phyloP scores from a whole-genome alignment of 352 stramenopile species.

The Phytophthora brassicae region DNA sequence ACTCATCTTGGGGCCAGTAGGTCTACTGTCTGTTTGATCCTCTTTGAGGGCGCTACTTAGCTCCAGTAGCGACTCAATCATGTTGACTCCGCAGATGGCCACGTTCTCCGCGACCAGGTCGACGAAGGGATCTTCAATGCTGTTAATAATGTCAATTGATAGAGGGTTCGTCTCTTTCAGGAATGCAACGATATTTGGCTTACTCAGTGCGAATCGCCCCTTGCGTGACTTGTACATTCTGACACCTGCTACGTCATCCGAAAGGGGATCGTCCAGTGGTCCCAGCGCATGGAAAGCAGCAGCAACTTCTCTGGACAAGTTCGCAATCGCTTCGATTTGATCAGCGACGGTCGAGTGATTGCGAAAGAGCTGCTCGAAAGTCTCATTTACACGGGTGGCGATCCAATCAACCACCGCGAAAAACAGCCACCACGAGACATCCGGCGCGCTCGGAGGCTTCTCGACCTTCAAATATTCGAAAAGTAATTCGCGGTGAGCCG shows the following conservation, averaged over 20 bases:
- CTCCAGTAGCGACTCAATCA: constrained; percentile 48
- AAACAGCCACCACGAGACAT: constrained; percentile 62
- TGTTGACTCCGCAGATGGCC: constrained; percentile 35
- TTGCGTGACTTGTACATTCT: constrained; percentile 33
- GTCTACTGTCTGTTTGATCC: constrained; percentile 4
- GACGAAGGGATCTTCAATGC: constrained; percentile 35
- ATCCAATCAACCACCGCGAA: constrained; percentile 58
- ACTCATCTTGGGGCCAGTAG: constrained; percentile 5
- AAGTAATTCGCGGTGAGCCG: constrained; percentile 51
- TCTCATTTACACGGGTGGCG: constrained; percentile 36
- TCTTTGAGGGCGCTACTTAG: constrained; percentile 23
- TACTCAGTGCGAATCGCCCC: constrained; percentile 35
- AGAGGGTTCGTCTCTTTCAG: constrained; percentile 36
- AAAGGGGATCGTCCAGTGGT: constrained; percentile 15
- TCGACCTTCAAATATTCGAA: constrained; percentile 43
- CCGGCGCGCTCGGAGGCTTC: constrained; percentile 24
- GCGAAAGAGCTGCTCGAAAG: constrained; percentile 34
- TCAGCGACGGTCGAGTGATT: constrained; percentile 26
- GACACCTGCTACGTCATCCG: constrained; percentile 7
- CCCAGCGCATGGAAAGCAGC: constrained; percentile 40
- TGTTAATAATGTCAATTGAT: constrained; percentile 27
- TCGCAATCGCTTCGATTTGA: constrained; percentile 28
- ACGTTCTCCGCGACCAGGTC: constrained; percentile 40
- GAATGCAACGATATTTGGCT: constrained; percentile 40
- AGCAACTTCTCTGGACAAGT: constrained; percentile 33